These are phyloP conservation scores for Leccinum pellstonianum DNA, from an alignment of 768 basidiomycete genomes.

Conservation along the genomic window DNA sequence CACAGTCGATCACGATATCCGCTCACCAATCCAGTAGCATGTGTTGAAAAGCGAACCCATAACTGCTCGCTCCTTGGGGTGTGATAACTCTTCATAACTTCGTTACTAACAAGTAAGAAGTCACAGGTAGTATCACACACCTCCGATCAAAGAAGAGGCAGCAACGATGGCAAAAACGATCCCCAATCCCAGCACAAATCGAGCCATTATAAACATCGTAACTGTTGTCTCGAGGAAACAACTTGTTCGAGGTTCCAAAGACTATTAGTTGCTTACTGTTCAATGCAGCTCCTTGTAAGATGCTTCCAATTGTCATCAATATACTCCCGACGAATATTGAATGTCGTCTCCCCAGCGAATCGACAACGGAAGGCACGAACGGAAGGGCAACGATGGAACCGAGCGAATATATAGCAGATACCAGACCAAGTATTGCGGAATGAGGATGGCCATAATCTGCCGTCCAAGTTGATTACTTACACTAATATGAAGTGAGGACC, in stretches of 20 bases:
- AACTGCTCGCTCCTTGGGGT: slow-evolving; percentile 24
- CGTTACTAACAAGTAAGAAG: neutral
- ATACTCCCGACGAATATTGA: slow-evolving; percentile 12
- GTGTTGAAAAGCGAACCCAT: slow-evolving; percentile 13
- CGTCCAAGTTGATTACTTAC: neutral
- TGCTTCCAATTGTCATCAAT: slow-evolving; percentile 7
- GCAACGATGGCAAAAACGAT: slow-evolving; percentile 17
- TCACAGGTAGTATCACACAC: slow-evolving; percentile 2
- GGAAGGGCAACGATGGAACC: slow-evolving; percentile 55
- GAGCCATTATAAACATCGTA: slow-evolving; percentile 15
- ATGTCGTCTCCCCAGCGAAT: slow-evolving; percentile 14
- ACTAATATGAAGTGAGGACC: neutral
- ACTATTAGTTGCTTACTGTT: slow-evolving; percentile 4
- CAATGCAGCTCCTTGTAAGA: slow-evolving; percentile 18
- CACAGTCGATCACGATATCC: neutral
- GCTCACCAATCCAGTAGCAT: slow-evolving; percentile 14
- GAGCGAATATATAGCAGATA: slow-evolving; percentile 58
- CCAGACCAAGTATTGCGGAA: slow-evolving; percentile 52
- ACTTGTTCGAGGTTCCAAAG: neutral
- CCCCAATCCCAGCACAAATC: slow-evolving; percentile 19
- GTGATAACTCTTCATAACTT: slow-evolving; percentile 16
- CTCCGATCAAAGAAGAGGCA: slow-evolving; percentile 23
- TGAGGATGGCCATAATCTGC: slow-evolving; percentile 54
- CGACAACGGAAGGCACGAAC: slow-evolving; percentile 21
- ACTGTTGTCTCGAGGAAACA: slow-evolving; percentile 2